phyloP scores from a whole-genome alignment of 345 rosid species.

The Boechera divaricarpa region DNA sequence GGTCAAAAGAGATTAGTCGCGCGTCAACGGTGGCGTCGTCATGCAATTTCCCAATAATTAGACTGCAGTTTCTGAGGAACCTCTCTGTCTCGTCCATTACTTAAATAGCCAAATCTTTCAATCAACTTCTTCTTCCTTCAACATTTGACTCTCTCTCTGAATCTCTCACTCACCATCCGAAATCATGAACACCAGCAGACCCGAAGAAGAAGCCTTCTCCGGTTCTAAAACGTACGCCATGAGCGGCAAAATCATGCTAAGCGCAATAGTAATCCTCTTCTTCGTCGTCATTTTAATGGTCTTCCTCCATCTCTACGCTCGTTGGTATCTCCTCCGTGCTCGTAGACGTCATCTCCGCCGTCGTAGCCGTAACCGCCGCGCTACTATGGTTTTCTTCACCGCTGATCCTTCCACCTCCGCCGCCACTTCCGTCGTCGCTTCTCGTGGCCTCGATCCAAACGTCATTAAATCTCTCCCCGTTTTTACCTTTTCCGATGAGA shows the following conservation, averaged over 20 bases:
- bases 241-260: constrained; percentile 77
- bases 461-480: constrained; percentile 74
- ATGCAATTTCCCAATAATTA: constrained; percentile 12
- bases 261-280: constrained; percentile 68
- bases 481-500: constrained; percentile 56
- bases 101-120: constrained; percentile 6
- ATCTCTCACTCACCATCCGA: neutral
- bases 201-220: constrained; percentile 1
- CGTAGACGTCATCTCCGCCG: constrained; percentile 60
- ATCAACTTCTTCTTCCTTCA: constrained; percentile 24
- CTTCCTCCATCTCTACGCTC: constrained; percentile 84
- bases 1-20: constrained; percentile 3
- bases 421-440: neutral
- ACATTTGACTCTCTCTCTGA: constrained; percentile 35
- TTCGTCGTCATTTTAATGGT: constrained; percentile 71
- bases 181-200: constrained; percentile 27
- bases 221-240: constrained; percentile 51
- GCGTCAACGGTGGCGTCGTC: constrained; percentile 45
- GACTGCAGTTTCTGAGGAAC: constrained; percentile 36
- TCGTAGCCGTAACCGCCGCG: constrained; percentile 48
- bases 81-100: constrained; percentile 35
- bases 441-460: constrained; percentile 63
- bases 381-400: constrained; percentile 62
- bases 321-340: constrained; percentile 79
- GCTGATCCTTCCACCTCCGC: constrained; percentile 45